Percentiles rank a stretch among this genome's conserved stretches.
phyloP scores from a whole-genome alignment of 768 basidiomycete species.

The Agrocybe praecox region DNA sequence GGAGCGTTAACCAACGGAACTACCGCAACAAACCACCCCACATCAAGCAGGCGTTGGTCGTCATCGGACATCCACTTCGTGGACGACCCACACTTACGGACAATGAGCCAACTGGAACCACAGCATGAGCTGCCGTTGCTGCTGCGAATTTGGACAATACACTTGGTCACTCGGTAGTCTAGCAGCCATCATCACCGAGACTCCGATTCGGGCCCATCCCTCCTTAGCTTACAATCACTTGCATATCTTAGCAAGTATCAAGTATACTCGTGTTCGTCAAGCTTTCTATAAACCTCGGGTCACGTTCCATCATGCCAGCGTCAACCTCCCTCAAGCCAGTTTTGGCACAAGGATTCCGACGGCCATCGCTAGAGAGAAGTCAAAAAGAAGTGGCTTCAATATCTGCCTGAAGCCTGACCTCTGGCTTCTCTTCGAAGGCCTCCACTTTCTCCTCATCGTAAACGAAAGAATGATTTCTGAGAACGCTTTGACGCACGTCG shows the following conservation, averaged over 20 bases:
- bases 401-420: not conserved
- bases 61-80: slow-evolving; percentile 32
- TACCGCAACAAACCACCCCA: not conserved
- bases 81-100: slow-evolving; percentile 10
- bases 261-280: slow-evolving; percentile 93
- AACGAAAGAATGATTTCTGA: slow-evolving; percentile 40
- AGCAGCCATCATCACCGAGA: slow-evolving; percentile 18
- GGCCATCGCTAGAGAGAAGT: slow-evolving; percentile 11
- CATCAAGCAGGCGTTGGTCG: slow-evolving; percentile 8
- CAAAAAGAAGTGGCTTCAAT: slow-evolving; percentile 29
- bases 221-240: slow-evolving; percentile 87
- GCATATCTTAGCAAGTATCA: slow-evolving; percentile 98
- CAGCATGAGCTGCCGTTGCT: slow-evolving; percentile 2
- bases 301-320: slow-evolving; percentile 79
- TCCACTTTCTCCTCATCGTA: not conserved
- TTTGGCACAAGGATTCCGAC: slow-evolving; percentile 19
- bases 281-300: slow-evolving; percentile 89
- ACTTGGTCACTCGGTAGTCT: not conserved
- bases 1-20: not conserved
- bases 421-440: slow-evolving; percentile 1
- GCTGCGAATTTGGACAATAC: not conserved
- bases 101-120: not conserved
- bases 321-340: slow-evolving; percentile 37
- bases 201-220: slow-evolving; percentile 63
- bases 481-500: slow-evolving; percentile 43